A percentile compares a stretch with the other conserved stretches of the same genome.
These are phyloP conservation scores for Termitomyces sp. DNA, from an alignment of 768 basidiomycete genomes.

Conservation along the genomic window DNA sequence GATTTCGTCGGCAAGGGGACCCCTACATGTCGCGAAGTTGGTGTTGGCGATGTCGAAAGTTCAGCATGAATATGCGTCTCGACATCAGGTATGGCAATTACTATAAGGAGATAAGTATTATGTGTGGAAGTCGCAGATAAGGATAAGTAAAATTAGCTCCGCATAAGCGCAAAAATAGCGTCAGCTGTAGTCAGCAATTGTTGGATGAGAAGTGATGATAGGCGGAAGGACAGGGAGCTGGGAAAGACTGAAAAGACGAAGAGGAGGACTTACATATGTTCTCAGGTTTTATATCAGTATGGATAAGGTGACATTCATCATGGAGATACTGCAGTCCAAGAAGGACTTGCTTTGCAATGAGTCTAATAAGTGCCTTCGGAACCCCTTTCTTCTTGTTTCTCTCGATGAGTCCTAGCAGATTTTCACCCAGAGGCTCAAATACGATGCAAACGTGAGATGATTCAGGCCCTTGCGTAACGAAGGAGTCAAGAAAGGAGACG, in stretches of 20 bases:
- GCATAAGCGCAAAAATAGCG: not conserved
- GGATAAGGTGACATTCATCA: conserved; percentile 87
- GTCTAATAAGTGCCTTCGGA: conserved; percentile 74
- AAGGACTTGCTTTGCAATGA: conserved; percentile 81
- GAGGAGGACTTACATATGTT: conserved; percentile 69
- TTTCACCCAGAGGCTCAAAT: conserved; percentile 82
- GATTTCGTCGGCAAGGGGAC: conserved; percentile 67
- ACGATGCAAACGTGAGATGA: conserved; percentile 85
- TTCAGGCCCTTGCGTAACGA: conserved; percentile 70
- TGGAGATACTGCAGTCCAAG: conserved; percentile 90
- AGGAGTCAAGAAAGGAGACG: conserved; percentile 89
- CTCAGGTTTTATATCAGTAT: conserved; percentile 94
- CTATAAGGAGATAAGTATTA: conserved; percentile 38
- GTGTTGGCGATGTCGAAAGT: conserved; percentile 60
- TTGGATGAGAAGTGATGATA: conserved; percentile 8
- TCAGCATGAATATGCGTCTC: conserved; percentile 69
- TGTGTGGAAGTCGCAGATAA: conserved; percentile 16
- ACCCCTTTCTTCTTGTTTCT: conserved; percentile 82
- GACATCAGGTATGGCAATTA: conserved; percentile 79
- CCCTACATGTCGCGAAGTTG: conserved; percentile 76
- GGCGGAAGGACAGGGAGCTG: conserved; percentile 2
- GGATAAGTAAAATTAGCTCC: conserved; percentile 23
- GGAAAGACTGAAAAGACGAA: conserved; percentile 4
- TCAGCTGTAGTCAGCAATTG: conserved; percentile 13
- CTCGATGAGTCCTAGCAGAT: conserved; percentile 67